Conservation (phyloP, 164 flowering plant genomes). For the Piper betle region DNA sequence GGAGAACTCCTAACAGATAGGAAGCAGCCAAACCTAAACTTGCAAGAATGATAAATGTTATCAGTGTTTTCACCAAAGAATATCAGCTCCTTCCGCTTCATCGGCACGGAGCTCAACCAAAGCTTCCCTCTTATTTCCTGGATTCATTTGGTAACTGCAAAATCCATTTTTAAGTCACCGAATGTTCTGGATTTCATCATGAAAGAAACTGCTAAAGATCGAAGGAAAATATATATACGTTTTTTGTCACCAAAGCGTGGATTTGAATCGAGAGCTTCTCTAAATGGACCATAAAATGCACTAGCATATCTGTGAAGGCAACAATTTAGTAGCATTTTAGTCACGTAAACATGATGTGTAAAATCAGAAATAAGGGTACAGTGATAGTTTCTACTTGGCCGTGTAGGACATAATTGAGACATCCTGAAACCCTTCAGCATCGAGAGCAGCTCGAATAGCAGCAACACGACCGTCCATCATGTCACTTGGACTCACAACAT, state of each 20-base stretch:
- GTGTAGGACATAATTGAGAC: conserved; percentile 98
- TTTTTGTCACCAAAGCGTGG: conserved; percentile 98
- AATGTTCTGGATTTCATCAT: not conserved
- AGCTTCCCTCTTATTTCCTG: conserved; percentile 92
- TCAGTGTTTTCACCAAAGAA: conserved; percentile 43
- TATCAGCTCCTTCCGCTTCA: conserved; percentile 94
- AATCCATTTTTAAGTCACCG: conserved; percentile 1
- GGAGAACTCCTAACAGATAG: not conserved
- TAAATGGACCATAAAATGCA: conserved; percentile 90
- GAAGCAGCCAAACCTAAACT: not conserved
- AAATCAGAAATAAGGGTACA: not conserved
- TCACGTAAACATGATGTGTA: not conserved
- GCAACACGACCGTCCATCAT: conserved; percentile 99
- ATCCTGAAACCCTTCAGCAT: conserved; percentile 76
- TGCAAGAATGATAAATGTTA: not conserved
- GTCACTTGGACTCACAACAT: conserved; percentile 96
- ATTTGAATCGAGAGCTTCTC: conserved; percentile 94
- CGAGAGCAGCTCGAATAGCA: conserved; percentile 86
- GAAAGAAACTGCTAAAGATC: not conserved
- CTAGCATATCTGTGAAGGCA: conserved; percentile 71
- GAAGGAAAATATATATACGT: conserved; percentile 34
- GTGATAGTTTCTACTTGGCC: conserved; percentile 53
- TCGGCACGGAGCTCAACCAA: conserved; percentile 62
- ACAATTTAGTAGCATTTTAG: not conserved
- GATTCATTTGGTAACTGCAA: conserved; percentile 93